These are phyloP conservation scores for Phytophthora megakarya DNA, from an alignment of 352 stramenopile species.

Conservation along the genomic window DNA sequence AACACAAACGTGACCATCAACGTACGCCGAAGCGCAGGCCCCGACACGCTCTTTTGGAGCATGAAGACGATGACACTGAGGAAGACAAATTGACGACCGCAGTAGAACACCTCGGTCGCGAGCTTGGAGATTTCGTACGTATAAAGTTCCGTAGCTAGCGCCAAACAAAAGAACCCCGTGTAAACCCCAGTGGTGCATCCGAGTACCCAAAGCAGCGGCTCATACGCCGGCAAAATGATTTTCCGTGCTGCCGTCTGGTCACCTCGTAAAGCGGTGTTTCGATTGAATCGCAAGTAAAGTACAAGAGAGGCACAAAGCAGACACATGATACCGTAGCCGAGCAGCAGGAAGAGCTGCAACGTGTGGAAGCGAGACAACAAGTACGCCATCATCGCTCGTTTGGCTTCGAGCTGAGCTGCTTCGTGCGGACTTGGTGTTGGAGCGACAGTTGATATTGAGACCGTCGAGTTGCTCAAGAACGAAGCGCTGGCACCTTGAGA, in stretches of 20 bases:
- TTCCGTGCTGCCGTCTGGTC: conserved; percentile 53
- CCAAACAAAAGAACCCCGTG: conserved; percentile 52
- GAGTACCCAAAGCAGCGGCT: conserved; percentile 61
- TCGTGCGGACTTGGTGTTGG: conserved; percentile 41
- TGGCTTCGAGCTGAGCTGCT: conserved; percentile 9
- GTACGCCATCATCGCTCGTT: conserved; percentile 43
- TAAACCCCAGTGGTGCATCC: conserved; percentile 47
- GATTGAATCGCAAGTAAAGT: conserved; percentile 54
- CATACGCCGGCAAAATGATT: conserved; percentile 65
- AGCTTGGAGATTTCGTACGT: conserved; percentile 58
- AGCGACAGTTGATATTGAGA: conserved; percentile 6
- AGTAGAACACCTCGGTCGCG: conserved; percentile 62
- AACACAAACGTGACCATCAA: conserved; percentile 51
- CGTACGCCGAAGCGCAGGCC: conserved; percentile 47
- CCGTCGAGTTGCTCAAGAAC: conserved; percentile 4
- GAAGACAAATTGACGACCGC: conserved; percentile 66
- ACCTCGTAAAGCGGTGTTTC: conserved; percentile 48
- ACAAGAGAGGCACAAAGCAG: conserved; percentile 49
- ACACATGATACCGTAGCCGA: conserved; percentile 68
- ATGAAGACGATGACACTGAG: conserved; percentile 69
- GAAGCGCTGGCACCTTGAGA: conserved; percentile 21
- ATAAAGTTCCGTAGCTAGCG: conserved; percentile 47
- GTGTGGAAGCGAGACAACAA: conserved; percentile 49
- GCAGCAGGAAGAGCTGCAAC: conserved; percentile 59
- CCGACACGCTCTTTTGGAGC: conserved; percentile 62